A percentile compares a stretch with the other conserved stretches of the same genome.
These are phyloP conservation scores for Aspergillus quadricinctus DNA, from an alignment of 2,329 filamentous ascomycete species.

Conservation along the genomic window DNA sequence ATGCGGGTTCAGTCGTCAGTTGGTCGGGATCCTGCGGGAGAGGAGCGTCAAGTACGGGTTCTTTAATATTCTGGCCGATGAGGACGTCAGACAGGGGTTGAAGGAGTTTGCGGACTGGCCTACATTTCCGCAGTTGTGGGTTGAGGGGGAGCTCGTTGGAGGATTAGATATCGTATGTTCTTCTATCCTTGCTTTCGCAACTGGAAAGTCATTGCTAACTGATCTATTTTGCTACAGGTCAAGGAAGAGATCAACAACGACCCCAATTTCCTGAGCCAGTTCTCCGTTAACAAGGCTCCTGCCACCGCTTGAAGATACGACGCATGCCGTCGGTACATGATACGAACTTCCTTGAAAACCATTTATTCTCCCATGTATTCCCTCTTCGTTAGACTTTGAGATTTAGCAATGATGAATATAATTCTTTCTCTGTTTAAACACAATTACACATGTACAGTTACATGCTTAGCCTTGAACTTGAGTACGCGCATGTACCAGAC, in stretches of 20 bases:
- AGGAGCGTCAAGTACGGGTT: constrained; percentile 94
- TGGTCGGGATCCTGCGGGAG: constrained; percentile 82
- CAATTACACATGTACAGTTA: not conserved
- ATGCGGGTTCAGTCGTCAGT: constrained; percentile 88
- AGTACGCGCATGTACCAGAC: not conserved
- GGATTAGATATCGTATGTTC: constrained; percentile 87
- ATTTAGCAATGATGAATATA: not conserved
- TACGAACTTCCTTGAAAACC: not conserved
- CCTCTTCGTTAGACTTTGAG: constrained; percentile 1
- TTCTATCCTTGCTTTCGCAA: not conserved
- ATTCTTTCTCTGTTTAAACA: not conserved
- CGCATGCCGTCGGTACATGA: not conserved
- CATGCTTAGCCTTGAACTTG: not conserved
- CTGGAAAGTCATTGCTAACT: constrained; percentile 9
- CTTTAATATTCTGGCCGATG: constrained; percentile 97
- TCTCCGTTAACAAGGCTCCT: constrained; percentile 47
- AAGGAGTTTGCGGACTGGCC: constrained; percentile 99
- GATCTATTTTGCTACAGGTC: constrained; percentile 52
- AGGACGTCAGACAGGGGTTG: constrained; percentile 91
- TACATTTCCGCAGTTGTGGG: constrained; percentile 93
- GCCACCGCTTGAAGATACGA: constrained; percentile 11
- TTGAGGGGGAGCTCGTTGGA: constrained; percentile 83
- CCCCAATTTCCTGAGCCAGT: constrained; percentile 74
- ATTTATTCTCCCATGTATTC: constrained; percentile 14
- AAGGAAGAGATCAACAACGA: constrained; percentile 89